phyloP scores from a whole-genome alignment of 2,329 filamentous ascomycete genomes.

The Cladophialophora bantiana region DNA sequence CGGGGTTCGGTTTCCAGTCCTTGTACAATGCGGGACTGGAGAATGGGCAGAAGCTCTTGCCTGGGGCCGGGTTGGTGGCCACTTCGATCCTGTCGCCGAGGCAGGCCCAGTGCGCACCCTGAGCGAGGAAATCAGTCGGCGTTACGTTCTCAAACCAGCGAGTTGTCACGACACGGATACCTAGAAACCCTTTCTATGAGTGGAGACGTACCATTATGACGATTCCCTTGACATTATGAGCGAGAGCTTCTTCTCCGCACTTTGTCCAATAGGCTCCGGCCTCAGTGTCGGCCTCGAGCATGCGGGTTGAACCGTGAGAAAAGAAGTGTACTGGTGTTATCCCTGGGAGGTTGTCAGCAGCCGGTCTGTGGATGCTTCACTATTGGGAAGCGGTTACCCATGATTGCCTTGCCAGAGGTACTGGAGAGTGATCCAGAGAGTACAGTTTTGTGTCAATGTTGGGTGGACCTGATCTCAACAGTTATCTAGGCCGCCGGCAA shows the following conservation, averaged over 20 bases:
- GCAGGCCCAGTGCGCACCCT: conserved; percentile 72
- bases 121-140: background rate
- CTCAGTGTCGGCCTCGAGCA: conserved; percentile 69
- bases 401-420: background rate
- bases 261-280: conserved; percentile 72
- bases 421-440: too few species aligned
- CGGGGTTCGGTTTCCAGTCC: conserved; percentile 67
- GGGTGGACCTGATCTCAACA: too few species aligned
- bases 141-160: too few species aligned
- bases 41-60: conserved; percentile 70
- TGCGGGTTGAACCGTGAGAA: conserved; percentile 75
- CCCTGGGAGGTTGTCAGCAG: background rate
- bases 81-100: conserved; percentile 65
- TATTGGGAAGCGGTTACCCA: conserved; percentile 1
- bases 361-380: background rate
- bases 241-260: conserved; percentile 68
- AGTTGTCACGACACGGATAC: too few species aligned
- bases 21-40: conserved; percentile 71
- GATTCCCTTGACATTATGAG: conserved; percentile 65
- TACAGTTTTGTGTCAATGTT: too few species aligned
- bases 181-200: background rate
- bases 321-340: conserved; percentile 69
- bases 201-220: conserved; percentile 65
- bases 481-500: too few species aligned
- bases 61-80: conserved; percentile 65